These are phyloP conservation scores for Aspergillus hiratsukae DNA, from an alignment of 2,329 filamentous ascomycete species.

Conservation along the genomic window DNA sequence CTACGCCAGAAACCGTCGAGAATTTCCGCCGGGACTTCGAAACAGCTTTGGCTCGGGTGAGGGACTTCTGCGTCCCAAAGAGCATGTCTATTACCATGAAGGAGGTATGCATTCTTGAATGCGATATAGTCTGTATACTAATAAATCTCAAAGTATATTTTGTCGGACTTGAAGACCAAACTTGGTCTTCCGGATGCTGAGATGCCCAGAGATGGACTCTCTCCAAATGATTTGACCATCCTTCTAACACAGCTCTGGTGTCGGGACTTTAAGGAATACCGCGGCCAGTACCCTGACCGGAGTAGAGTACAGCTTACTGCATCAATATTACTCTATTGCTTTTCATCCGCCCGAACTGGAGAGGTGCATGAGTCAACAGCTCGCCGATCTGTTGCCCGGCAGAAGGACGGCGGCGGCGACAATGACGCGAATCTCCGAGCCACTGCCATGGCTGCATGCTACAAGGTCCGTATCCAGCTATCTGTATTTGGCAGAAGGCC, in stretches of 20 bases:
- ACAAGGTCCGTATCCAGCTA: no score
- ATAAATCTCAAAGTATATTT: no score
- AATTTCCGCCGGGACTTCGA: neutral
- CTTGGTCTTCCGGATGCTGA: neutral
- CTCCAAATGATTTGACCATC: constrained; percentile 13
- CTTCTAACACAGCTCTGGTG: constrained; percentile 13
- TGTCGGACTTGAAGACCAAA: no score
- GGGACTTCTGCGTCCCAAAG: neutral
- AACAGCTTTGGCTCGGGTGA: neutral
- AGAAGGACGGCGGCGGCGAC: neutral
- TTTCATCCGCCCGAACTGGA: constrained; percentile 7
- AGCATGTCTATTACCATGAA: constrained; percentile 1
- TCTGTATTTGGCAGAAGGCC: no score
- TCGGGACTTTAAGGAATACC: constrained; percentile 11
- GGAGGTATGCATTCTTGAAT: neutral
- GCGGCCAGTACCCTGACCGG: constrained; percentile 5
- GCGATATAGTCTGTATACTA: no score
- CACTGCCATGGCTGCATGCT: constrained; percentile 6
- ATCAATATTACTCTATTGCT: constrained; percentile 12
- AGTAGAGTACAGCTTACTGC: constrained; percentile 9
- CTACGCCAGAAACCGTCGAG: neutral
- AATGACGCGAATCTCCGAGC: neutral
- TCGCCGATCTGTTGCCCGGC: neutral
- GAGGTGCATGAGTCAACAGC: constrained; percentile 13
- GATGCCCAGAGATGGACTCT: constrained; percentile 10